Conservation (phyloP, 1,284 basidiomycete genomes). For the Jaminaea rosea region DNA sequence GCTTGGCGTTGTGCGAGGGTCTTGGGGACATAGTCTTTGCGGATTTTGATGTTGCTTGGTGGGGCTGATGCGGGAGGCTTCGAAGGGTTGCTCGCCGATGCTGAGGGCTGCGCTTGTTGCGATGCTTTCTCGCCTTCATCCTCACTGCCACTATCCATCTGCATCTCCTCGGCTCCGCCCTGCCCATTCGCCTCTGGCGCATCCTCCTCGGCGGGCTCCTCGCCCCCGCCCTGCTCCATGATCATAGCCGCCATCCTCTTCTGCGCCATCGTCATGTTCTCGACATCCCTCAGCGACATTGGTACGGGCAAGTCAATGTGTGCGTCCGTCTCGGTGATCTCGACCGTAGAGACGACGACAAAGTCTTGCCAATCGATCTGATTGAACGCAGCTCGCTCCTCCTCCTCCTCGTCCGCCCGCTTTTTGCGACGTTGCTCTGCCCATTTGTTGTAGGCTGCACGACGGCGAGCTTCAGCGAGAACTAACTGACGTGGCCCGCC, state of each 20-base stretch:
- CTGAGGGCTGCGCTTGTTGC: neutral
- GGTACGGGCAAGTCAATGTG: slow-evolving; percentile 81
- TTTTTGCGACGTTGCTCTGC: slow-evolving; percentile 76
- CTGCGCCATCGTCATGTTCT: slow-evolving; percentile 92
- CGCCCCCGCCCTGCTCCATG: slow-evolving; percentile 70
- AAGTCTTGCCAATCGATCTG: slow-evolving; percentile 99
- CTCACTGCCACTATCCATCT: slow-evolving; percentile 17
- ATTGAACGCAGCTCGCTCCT: slow-evolving; percentile 53
- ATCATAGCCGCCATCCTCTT: slow-evolving; percentile 97
- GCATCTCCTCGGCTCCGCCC: slow-evolving; percentile 15
- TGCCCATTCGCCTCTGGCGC: slow-evolving; percentile 9
- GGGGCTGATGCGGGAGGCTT: neutral
- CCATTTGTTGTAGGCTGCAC: slow-evolving; percentile 80
- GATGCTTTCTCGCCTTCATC: slow-evolving; percentile 57
- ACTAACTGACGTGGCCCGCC: slow-evolving; percentile 57
- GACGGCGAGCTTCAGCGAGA: slow-evolving; percentile 63
- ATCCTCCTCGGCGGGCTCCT: slow-evolving; percentile 59
- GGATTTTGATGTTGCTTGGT: slow-evolving; percentile 54
- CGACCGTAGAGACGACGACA: slow-evolving; percentile 95
- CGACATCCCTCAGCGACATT: slow-evolving; percentile 85
- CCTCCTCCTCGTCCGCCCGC: slow-evolving; percentile 74
- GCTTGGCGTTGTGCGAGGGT: slow-evolving; percentile 20
- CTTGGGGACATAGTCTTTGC: slow-evolving; percentile 81
- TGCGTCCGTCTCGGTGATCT: slow-evolving; percentile 81
- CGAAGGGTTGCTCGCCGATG: too few relatives aligned